These are phyloP conservation scores for Yamadazyma songkhlaensis DNA, from an alignment of 1,139 yeast genomes.

Conservation along the genomic window DNA sequence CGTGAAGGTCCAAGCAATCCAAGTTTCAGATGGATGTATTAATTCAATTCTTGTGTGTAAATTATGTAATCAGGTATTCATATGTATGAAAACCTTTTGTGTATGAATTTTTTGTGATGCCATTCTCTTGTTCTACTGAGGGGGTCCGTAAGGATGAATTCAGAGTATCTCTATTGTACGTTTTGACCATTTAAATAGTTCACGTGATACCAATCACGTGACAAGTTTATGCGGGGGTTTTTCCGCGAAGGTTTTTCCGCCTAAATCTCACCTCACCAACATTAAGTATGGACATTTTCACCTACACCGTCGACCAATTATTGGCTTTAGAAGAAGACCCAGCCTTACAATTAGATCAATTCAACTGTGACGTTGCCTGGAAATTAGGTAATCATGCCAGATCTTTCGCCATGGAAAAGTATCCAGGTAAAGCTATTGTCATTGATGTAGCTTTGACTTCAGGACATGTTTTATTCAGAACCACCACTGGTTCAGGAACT, in stretches of 20 bases:
- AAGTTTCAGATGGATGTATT: conserved; percentile 49
- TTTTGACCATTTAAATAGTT: no score
- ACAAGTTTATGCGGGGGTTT: no score
- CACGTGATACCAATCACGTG: no score
- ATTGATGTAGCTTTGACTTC: conserved; percentile 48
- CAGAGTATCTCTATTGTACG: neutral
- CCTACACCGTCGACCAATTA: conserved; percentile 12
- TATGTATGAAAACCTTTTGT: no score
- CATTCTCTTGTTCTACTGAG: no score
- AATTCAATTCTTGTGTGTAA: conserved; percentile 4
- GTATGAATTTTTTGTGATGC: no score
- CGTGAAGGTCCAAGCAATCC: conserved; percentile 46
- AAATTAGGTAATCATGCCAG: conserved; percentile 34
- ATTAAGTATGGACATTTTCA: conserved; percentile 6
- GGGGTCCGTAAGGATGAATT: no score
- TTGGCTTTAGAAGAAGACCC: conserved; percentile 18
- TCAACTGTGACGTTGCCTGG: conserved; percentile 34
- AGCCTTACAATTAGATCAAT: conserved; percentile 19
- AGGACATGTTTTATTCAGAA: conserved; percentile 54
- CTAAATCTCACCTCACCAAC: neutral
- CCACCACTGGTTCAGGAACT: conserved; percentile 42
- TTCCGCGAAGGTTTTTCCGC: no score
- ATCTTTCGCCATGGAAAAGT: conserved; percentile 18
- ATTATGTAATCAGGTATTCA: neutral
- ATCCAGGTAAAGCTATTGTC: conserved; percentile 34